phyloP scores from a whole-genome alignment of 371 early-diverging fungal species.

The Vairimorpha apis region DNA sequence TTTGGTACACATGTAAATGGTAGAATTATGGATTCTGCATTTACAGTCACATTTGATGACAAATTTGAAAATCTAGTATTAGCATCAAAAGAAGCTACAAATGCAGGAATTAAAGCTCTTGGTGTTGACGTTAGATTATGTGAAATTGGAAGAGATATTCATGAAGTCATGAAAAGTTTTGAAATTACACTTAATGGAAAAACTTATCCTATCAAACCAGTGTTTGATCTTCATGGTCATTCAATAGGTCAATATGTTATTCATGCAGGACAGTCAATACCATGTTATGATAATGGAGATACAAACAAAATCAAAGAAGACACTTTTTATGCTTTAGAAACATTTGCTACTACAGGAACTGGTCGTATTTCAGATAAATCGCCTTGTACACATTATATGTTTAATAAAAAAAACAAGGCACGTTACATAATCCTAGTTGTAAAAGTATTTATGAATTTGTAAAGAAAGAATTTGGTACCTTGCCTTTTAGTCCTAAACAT shows the following conservation, averaged over 20 bases:
- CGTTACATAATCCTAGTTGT: slow-evolving; percentile 66
- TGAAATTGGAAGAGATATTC: slow-evolving; percentile 91
- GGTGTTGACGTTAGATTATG: slow-evolving; percentile 89
- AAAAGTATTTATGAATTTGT: slow-evolving; percentile 77
- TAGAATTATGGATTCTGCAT: slow-evolving; percentile 92
- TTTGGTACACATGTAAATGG: slow-evolving; percentile 94
- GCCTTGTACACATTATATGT: slow-evolving; percentile 87
- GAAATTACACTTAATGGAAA: slow-evolving; percentile 89
- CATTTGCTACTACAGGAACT: slow-evolving; percentile 93
- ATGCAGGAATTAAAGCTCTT: slow-evolving; percentile 83
- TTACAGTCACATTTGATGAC: slow-evolving; percentile 87
- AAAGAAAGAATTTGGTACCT: slow-evolving; percentile 81
- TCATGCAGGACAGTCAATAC: slow-evolving; percentile 91
- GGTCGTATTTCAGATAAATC: slow-evolving; percentile 82
- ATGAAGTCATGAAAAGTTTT: slow-evolving; percentile 93
- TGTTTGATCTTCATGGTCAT: slow-evolving; percentile 93
- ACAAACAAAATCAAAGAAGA: slow-evolving; percentile 88
- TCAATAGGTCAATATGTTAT: slow-evolving; percentile 86
- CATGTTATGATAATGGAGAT: slow-evolving; percentile 80
- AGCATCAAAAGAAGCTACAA: slow-evolving; percentile 90
- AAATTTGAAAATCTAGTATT: slow-evolving; percentile 75
- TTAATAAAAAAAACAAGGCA: slow-evolving; percentile 55
- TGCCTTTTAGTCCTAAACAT: slow-evolving; percentile 93
- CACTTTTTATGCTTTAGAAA: slow-evolving; percentile 93
- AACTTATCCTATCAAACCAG: slow-evolving; percentile 75